Base-by-base conservation (phyloP, 192 early-diverging fungal genomes). In the Entophlyctis helioformis region DNA sequence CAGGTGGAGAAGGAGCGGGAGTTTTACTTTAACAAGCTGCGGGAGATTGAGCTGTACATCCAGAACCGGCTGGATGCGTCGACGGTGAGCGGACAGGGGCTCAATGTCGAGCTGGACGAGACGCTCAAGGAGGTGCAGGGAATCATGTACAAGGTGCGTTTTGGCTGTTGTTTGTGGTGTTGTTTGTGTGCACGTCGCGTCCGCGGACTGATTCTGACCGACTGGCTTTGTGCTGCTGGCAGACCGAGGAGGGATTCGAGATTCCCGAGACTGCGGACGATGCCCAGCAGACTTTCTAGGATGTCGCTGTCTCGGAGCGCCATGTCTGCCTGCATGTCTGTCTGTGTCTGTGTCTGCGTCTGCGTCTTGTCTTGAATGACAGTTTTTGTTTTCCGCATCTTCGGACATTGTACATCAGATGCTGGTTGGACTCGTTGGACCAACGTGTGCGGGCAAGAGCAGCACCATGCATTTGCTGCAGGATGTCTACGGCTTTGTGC, bases 1-100 rank as follows among this genome's bases (percentile, higher is more conserved):
- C 88, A 86, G 41, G 77, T 89, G 18, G 91, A 94, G 59, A 96
- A 89, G 66, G 92, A 98, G 59, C 72, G 95, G 20, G 92, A 98
- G 50, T 98, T 98, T 60, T 98, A 98, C 52, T 98, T 93, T 62
- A 56, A 62, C 21, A 98, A 96, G 66, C 65, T 96, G 51, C 66
- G 92, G 26, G 91, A 95, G 57, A 91, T 96, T 64, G 92, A 96
- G 50, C 74, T 98, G 23, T 70, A 85, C 46, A 78, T 95, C 10
- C 91, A 96, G 65, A 70, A 86, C 44, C 58, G 81, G 42, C 34
- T 84, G 11, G 83, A 92, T 29, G 23, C n/a, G 45, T 35, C 53
- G 4, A 60, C 48, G 15, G n/a, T n/a, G n/a, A n/a, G n/a, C n/a
- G n/a, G n/a, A n/a, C n/a, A n/a, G n/a, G n/a, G n/a, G n/a, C n/a